Base-by-base conservation (phyloP, 441 rosid species). In the Adansonia grandidieri region DNA sequence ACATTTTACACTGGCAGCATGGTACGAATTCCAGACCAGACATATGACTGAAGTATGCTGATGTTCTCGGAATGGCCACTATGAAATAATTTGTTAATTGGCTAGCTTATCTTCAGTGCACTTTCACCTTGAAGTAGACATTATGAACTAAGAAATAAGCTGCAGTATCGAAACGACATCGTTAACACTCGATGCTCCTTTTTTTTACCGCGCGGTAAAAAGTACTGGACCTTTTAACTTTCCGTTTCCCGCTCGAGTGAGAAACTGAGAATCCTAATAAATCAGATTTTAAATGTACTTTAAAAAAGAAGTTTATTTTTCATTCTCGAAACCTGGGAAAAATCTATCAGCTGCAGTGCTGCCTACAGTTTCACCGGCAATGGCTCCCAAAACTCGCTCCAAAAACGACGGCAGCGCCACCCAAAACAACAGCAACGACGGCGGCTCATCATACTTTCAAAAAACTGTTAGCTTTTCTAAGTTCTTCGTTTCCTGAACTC, bases 361-460 rank as follows among this genome's bases (percentile, higher is more conserved):
- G 11, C 47, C 19, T 13, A 37, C 17, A 3, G 58, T 4, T 60
- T 60, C 9, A 61, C 17, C 67, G 42, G 69, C 45, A 2, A 47
- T 45, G 70, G 69, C 58, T 64, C 28, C 47, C 71, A 62, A 62
- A n/a, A 75, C 57, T 14, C 10, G 37, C 47, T 22, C 56, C 47
- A n/a, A 72, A 72, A 50, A 45, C 45, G 48, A 71, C 44, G 6
- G 17, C 6, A 1, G n/a, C 3, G 24, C 17, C 8, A 4, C 17
- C 63, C 24, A 74, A 44, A 32, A 74, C 17, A 50, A 64, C 75
- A 13, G n/a, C 63, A 42, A 67, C 4, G 69, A 58, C 45, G 32
- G 70, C 70, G 4, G 45, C 74, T 62, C 76, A 3, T 87, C 92
- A 53, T 71, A 5, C 74, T 83, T 78, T 70, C 89, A 83, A 50